Evolutionary conservation across 495 filamentous ascomycete species (phyloP), one percentile per base, ranked within the genome.

Genomic region (Neurospora sp.): DNA sequence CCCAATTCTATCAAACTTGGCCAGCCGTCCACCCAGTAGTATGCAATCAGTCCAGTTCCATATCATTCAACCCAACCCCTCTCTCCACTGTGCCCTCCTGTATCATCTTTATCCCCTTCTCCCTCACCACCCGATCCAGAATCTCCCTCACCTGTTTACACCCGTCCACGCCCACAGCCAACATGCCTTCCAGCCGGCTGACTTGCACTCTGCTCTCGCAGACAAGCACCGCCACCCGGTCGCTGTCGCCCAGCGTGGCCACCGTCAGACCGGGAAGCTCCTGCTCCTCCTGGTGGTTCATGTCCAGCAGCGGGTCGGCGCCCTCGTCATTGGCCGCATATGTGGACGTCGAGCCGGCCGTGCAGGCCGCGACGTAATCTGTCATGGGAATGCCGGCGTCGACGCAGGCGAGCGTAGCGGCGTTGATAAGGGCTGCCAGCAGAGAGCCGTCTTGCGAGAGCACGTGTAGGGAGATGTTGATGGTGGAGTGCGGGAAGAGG

Each of bases 371-470:
- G 0, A 98, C 86, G 77, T 97, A 94, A 77, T 96, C 93, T 3
- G 87, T 86, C 94, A 98, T 98, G 42, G 96, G 96, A 37, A 99
- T 89, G 39, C 96, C 96, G 3, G 96, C 96, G 78, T 98, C 96
- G 68, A 98, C 90, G 27, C 97, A 89, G 0, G 96, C 96, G 14
- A 99, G 88, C 0, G 95, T 98, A 0, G 92, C 90, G 10, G 96
- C 96, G 76, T 99, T 99, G 75, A 98, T 85, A 20, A 92, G 93
- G 0, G 93, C 89, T 1, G 96, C 94, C 38, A 99, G 90, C 0
- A 99, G 85, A 3, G 92, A 93, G 39, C 96, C 96, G 82, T 99
- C 96, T 72, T 94, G 89, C 0, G 90, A 91, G n/a, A 99, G 89
- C 16, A 99, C 87, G 77, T 95, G 93, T 5, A 99, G 83, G 6